A percentile compares a stretch with the other conserved stretches of the same genome.
phyloP scores from a whole-genome alignment of 495 filamentous ascomycete species.

The Penicillium daleae region DNA sequence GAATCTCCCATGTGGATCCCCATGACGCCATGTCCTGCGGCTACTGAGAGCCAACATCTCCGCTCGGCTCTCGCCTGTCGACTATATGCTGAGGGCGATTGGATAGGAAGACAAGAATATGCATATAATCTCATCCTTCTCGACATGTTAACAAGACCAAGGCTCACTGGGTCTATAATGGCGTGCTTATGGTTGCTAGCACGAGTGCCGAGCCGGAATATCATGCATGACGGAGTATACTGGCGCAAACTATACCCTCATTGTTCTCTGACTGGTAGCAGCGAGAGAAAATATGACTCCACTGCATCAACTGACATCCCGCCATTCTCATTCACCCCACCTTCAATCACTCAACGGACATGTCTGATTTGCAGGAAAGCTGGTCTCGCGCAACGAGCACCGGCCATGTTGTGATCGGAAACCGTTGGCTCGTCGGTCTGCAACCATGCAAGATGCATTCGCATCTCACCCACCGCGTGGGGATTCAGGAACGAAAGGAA shows the following conservation, averaged over 20 bases:
- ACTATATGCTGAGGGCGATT: conserved; percentile 1
- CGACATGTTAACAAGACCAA: background rate
- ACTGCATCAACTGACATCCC: conserved; percentile 16
- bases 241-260: background rate
- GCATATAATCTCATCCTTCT: background rate
- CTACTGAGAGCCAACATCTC: conserved; percentile 1
- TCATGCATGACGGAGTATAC: background rate
- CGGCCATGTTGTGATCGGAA: conserved; percentile 30
- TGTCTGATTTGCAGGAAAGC: conserved; percentile 18
- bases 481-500: too few relatives aligned
- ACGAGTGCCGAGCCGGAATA: background rate
- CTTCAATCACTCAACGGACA: background rate
- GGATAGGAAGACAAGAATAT: background rate
- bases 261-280: background rate
- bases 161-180: conserved; percentile 5
- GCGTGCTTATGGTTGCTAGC: conserved; percentile 20
- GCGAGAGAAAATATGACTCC: background rate
- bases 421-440: background rate
- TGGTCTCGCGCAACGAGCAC: conserved; percentile 23
- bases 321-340: background rate
- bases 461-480: conserved; percentile 8
- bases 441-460: conserved; percentile 20
- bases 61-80: conserved; percentile 30
- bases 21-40: conserved; percentile 20
- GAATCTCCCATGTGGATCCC: conserved; percentile 12